Base-by-base conservation (phyloP, 1,139 yeast genomes). In the Maudiozyma humilis region DNA sequence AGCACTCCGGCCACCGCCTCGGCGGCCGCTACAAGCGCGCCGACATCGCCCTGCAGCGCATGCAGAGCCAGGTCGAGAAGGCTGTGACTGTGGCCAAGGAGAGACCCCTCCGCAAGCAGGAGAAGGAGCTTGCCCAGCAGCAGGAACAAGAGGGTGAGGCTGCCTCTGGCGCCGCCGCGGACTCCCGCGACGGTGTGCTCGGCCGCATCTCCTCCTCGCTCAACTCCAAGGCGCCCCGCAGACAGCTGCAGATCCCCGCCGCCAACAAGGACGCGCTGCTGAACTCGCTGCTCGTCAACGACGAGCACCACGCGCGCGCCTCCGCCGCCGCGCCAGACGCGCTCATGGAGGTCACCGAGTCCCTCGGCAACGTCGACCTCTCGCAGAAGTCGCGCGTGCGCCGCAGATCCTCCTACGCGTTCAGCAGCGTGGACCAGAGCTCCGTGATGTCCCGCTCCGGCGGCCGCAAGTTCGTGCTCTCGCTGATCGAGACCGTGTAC, bases 51-150 rank as follows among this genome's bases (percentile, higher is more conserved):
- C 73, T 89, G 57, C 96, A 86, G 68, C 81, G 96, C 72, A 89
- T 91, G 96, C 97, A 91, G 69, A 96, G 89, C 61, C 97, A 91
- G 68, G 96, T 93, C 46, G 95, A 89, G 62, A 85, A 85, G 60
- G 97, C 97, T 7, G 96, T 91, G 18, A 85, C 94, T 40, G 93
- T 87, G 43, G 96, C 96, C 32, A 85, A 87, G 61, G 95, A 87
- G 59, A 75, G 79, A 57, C 91, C 94, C 33, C 57, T 55, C 32
- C 52, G 84, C 81, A 69, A 73, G 75, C 57, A 79, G 78, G 63
- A 57, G 42, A 39, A 40, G n/a, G 44, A 42, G 10, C n/a, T n/a
- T n/a, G n/a, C n/a, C n/a, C n/a, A n/a, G n/a, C n/a, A n/a, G n/a
- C 35, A 33, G 18, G 16, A 16, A 5, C 27, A 16, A 14, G 32